Evolutionary conservation across 129 eudicot genomes (phyloP), one percentile per base, ranked within the genome.

Genomic region (Escallonia rubra): DNA sequence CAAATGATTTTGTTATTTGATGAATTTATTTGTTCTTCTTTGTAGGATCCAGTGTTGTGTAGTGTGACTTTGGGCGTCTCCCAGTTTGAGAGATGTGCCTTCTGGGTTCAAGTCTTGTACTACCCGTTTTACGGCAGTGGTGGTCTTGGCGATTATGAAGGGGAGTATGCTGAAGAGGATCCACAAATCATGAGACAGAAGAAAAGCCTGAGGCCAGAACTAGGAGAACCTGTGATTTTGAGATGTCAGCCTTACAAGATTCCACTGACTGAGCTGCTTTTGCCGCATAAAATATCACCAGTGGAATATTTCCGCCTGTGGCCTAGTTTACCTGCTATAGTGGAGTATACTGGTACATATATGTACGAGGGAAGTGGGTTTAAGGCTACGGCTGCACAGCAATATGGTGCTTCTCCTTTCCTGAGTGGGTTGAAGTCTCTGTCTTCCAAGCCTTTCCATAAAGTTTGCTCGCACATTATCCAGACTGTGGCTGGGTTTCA

Each of bases 321-420:
- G 98, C 98, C 98, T 64, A 93, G 98, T 86, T 81, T 93, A 54
- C 98, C 98, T 78, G 98, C 96, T 73, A 86, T 93, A 76, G 95
- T 93, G 70, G 98, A 93, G 80, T 93, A 74, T 52, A 93, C 96
- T 9, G 98, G 98, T 57, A 89, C 96, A 48, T 93, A 93, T 64
- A 84, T 91, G n/a, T 93, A 93, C 16, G 95, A 93, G 83, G 98
- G 98, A 66, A 93, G 98, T 71, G 98, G 98, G 11, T 93, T 93
- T 72, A 93, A 79, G 81, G 98, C 98, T 39, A 93, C 98, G 23
- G 98, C 98, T 74, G 98, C 98, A 12, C 96, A 93, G 72, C 98
- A 93, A 74, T 93, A 89, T 59, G 98, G 96, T 58, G 85, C 95
- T 75, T 93, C 98, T 12, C 98, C 98, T 16, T 93, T 93, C 45